phyloP scores from a whole-genome alignment of 805 yeast genomes.

The Kurtzmaniella fragi region DNA sequence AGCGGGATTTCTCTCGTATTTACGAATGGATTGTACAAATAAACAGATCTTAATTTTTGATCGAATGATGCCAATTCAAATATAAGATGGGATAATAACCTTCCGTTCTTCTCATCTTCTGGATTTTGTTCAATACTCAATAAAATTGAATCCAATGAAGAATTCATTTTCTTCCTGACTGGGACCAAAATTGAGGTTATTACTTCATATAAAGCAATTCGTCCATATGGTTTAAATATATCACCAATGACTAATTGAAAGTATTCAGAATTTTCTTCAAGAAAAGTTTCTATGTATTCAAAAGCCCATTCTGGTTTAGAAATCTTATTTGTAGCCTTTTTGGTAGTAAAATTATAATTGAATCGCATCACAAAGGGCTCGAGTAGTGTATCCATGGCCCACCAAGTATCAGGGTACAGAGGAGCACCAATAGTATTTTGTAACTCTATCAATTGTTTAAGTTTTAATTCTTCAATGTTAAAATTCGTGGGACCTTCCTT shows the following conservation, averaged over 20 bases:
- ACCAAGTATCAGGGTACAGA: slow-evolving; percentile 34
- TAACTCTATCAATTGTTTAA: slow-evolving; percentile 18
- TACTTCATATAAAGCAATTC: slow-evolving; percentile 30
- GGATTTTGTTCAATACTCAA: slow-evolving; percentile 2
- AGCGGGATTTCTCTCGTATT: slow-evolving; percentile 13
- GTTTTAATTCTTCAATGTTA: too few species aligned
- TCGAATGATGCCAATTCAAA: slow-evolving; percentile 58
- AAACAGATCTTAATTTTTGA: slow-evolving; percentile 38
- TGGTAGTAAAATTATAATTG: slow-evolving; percentile 51
- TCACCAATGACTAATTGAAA: slow-evolving; percentile 36
- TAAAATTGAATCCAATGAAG: slow-evolving; percentile 7
- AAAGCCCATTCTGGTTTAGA: slow-evolving; percentile 74
- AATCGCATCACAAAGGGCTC: slow-evolving; percentile 46
- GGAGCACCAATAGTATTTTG: slow-evolving; percentile 27
- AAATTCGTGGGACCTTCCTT: too few species aligned
- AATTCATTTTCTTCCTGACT: slow-evolving; percentile 37
- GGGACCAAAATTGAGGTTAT: slow-evolving; percentile 46
- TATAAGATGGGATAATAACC: slow-evolving; percentile 53
- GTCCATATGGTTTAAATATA: slow-evolving; percentile 19
- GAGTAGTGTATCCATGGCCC: slow-evolving; percentile 47
- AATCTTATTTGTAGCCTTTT: slow-evolving; percentile 54
- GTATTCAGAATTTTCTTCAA: slow-evolving; percentile 33
- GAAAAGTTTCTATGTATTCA: slow-evolving; percentile 41
- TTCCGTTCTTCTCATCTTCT: slow-evolving; percentile 19
- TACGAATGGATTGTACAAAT: slow-evolving; percentile 42